Conservation (phyloP, 2,329 filamentous ascomycete genomes). For the Decorospora gaudefroyi region DNA sequence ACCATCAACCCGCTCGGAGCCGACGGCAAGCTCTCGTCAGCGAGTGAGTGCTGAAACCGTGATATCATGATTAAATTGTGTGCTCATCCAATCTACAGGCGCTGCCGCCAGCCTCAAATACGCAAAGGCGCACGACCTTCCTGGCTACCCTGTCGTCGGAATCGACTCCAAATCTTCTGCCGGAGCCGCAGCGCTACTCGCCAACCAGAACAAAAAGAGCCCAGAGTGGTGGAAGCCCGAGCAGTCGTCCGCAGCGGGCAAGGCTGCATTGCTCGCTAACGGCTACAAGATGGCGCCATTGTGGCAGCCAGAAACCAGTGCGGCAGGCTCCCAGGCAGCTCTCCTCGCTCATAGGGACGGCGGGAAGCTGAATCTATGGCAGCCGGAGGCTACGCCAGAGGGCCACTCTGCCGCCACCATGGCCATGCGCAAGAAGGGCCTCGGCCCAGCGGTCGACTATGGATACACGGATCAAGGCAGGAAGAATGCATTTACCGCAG, state of each 20-base stretch:
- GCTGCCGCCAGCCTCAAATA: conserved; percentile 69
- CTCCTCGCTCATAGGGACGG: conserved; percentile 64
- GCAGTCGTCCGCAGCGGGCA: conserved; percentile 60
- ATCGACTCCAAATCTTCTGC: conserved; percentile 65
- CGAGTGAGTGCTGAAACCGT: conserved; percentile 52
- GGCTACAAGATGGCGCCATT: conserved; percentile 64
- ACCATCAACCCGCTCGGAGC: conserved; percentile 51
- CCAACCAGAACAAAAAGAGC: conserved; percentile 70
- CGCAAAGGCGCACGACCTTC: conserved; percentile 72
- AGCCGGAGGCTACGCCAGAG: conserved; percentile 54
- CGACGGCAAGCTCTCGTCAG: conserved; percentile 62
- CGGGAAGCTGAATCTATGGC: conserved; percentile 58
- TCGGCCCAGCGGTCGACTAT: conserved; percentile 53
- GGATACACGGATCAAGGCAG: conserved; percentile 57
- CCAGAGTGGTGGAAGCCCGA: conserved; percentile 70
- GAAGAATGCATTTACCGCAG: conserved; percentile 72
- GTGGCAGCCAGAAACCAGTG: conserved; percentile 67
- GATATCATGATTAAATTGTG: neutral
- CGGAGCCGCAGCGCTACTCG: conserved; percentile 73
- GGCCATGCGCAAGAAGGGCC: conserved; percentile 62
- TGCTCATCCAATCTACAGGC: conserved; percentile 49
- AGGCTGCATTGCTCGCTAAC: conserved; percentile 62
- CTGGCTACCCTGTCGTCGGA: conserved; percentile 72
- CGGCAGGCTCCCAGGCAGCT: conserved; percentile 75
- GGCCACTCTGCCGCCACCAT: conserved; percentile 72